Conservation (phyloP, 129 eudicot genomes). For the Escallonia rubra region DNA sequence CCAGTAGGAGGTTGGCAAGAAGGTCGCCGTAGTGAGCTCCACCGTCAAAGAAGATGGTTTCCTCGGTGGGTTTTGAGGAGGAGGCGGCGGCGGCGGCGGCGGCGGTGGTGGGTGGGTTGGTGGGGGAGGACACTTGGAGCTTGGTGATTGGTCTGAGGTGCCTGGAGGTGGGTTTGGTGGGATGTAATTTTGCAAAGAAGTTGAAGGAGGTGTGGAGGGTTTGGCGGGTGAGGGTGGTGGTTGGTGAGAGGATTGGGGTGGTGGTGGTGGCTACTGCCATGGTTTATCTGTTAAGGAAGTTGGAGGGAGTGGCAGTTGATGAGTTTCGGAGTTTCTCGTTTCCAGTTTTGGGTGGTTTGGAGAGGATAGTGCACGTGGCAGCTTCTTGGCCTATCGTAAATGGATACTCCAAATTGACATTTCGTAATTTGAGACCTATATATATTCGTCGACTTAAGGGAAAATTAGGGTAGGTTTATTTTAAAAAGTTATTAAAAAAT, state of each 20-base stretch:
- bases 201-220: constrained; percentile 17
- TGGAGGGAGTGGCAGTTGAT: constrained; percentile 3
- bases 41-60: constrained; percentile 86
- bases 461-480: too few species aligned
- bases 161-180: constrained; percentile 31
- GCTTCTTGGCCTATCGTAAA: not conserved
- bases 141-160: constrained; percentile 33
- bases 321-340: constrained; percentile 12
- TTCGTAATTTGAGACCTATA: too few species aligned
- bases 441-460: too few species aligned
- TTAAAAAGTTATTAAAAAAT: too few species aligned
- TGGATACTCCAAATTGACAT: not conserved
- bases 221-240: constrained; percentile 20
- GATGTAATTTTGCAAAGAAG: constrained; percentile 17
- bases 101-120: constrained; percentile 36
- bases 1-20: constrained; percentile 72
- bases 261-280: constrained; percentile 31
- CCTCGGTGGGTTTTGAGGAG: constrained; percentile 39
- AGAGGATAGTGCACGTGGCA: constrained; percentile 17
- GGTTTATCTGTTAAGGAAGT: constrained; percentile 21
- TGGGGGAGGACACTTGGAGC: constrained; percentile 62
- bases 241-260: constrained; percentile 28
- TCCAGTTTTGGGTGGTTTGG: constrained; percentile 9
- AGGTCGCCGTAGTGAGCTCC: constrained; percentile 98
- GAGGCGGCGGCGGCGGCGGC: constrained; percentile 32